Evolutionary conservation across 768 basidiomycete species (phyloP).

Genomic region (Crucibulum laeve): DNA sequence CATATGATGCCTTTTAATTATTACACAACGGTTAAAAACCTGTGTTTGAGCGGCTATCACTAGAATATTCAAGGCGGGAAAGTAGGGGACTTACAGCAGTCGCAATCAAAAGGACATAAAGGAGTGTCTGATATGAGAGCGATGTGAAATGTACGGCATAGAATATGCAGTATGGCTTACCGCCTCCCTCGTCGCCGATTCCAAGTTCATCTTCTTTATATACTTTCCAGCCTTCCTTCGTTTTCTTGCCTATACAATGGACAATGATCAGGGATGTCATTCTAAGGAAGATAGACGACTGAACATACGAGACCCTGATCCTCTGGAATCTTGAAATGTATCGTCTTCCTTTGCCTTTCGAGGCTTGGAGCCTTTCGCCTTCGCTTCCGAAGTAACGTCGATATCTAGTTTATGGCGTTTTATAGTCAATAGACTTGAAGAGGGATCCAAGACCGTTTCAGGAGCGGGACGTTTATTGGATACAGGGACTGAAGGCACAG

Average conservation of each 20-base stretch:
- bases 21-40: constrained; percentile 14
- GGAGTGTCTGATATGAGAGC: constrained; percentile 58
- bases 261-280: constrained; percentile 8
- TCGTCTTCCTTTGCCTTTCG: constrained; percentile 32
- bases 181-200: constrained; percentile 64
- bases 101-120: constrained; percentile 84
- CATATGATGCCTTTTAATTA: constrained; percentile 1
- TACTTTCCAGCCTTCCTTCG: constrained; percentile 75
- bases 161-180: constrained; percentile 34
- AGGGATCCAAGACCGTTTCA: constrained; percentile 68
- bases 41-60: constrained; percentile 10
- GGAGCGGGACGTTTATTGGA: constrained; percentile 38
- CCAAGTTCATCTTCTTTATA: constrained; percentile 85
- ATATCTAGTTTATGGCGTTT: constrained; percentile 2
- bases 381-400: constrained; percentile 3
- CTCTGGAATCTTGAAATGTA: constrained; percentile 72
- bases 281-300: constrained; percentile 1
- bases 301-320: constrained; percentile 61
- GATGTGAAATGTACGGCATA: constrained; percentile 16
- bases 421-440: constrained; percentile 19
- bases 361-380: constrained; percentile 13
- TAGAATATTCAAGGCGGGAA: constrained; percentile 15
- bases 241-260: constrained; percentile 68
- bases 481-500: background rate
- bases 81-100: constrained; percentile 63